These are phyloP conservation scores for Solanum sejunctum DNA, from an alignment of 257 asterid genomes.

Conservation along the genomic window DNA sequence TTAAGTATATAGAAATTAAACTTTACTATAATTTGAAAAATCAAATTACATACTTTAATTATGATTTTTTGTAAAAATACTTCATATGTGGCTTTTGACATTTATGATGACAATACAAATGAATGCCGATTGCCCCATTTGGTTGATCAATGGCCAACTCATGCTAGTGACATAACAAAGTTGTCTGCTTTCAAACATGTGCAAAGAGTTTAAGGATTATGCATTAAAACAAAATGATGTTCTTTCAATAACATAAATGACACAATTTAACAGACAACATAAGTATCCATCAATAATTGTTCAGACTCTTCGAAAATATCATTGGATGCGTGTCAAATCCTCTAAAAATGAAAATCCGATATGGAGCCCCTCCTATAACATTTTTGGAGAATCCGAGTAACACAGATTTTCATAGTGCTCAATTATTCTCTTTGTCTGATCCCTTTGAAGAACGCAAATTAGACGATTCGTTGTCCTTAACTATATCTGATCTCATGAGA, in stretches of 20 bases:
- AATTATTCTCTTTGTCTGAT: slow-evolving; percentile 13
- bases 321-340: not conserved
- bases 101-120: not conserved
- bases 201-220: not conserved
- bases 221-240: not conserved
- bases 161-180: not conserved
- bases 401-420: not conserved
- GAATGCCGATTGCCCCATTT: not conserved
- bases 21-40: not conserved
- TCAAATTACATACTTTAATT: not conserved
- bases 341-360: not conserved
- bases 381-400: not conserved
- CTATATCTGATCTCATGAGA: slow-evolving; percentile 9
- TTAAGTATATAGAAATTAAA: not conserved
- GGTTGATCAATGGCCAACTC: not conserved
- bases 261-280: not conserved
- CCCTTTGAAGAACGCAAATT: not conserved
- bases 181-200: not conserved
- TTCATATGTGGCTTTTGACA: not conserved
- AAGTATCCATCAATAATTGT: not conserved
- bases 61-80: not conserved
- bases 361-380: not conserved
- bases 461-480: slow-evolving; percentile 5
- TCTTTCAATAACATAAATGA: not conserved
- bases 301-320: not conserved